Base-by-base conservation (phyloP, 257 asterid species). In the Solanum ossicruentum region DNA sequence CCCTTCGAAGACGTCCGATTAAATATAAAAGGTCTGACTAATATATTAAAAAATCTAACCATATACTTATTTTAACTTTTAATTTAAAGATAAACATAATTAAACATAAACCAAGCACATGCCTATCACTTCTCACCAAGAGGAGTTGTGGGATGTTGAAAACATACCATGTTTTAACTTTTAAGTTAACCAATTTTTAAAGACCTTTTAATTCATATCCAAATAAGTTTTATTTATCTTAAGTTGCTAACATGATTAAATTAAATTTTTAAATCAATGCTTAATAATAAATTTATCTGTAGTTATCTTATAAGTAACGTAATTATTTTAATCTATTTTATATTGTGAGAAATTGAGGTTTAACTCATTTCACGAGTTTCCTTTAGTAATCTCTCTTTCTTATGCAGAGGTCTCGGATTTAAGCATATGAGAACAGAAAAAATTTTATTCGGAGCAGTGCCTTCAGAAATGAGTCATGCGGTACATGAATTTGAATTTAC, bases 21-120 rank as follows among this genome's bases (percentile, higher is more conserved):
- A 32, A 32, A 32, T 2, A 32, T 0, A 32, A 32, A 32, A 32
- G 36, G 36, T 32, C 36, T 32, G 36, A 32, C 36, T 32, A 32
- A 0, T 3, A 32, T 32, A 32, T 3, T 32, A 32, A 3, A 32
- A 32, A 32, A 32, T 32, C 36, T 2, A 32, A 32, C 36, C 36
- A 32, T 32, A 32, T 32, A 32, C 36, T 32, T 32, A 32, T 32
- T 32, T 32, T 32, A 32, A 32, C 36, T 32, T 32, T 2, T 32
- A 32, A 32, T 32, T 32, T 32, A 32, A 36, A 36, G 7, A 36
- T 36, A 36, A 4, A 36, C 41, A 36, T 3, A 36, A 58, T 58
- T 58, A 58, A 58, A 58, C 3, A 75, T 26, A 77, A 77, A 77
- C 63, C 82, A 32, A 49, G 10, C 82, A 77, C 82, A 26, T 77